Evolutionary conservation across 1,139 yeast genomes (phyloP), one percentile per base, ranked within the genome.

Genomic region (Candida sp.): DNA sequence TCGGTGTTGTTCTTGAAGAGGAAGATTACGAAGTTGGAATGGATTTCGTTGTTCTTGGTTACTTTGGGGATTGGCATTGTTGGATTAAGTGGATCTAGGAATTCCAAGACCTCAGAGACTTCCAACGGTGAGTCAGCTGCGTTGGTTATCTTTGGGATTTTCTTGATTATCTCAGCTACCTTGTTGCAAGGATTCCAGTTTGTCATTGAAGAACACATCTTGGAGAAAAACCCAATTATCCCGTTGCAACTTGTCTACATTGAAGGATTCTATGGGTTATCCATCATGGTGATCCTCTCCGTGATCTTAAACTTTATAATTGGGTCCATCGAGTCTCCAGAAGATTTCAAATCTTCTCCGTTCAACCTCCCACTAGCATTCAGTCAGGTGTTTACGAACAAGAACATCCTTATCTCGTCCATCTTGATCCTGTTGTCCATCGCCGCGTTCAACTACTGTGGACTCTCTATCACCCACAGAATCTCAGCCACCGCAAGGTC

Each of bases 401-500:
- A 62, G 2, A 62, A 58, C 6, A 75, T 90, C 12, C 58, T 86
- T 30, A 53, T 75, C 6, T 74, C 89, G 4, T 86, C 93, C 3
- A 25, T 86, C 1, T 70, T 81, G 34, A 88, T 88, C 55, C 87
- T 90, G 94, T 49, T 85, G 1, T 86, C 90, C 7, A 88, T 90
- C 59, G 84, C 93, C 1, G 63, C 80, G 6, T 90, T 90, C 76
- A 90, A 90, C 66, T 86, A 78, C 63, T 85, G 86, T 58, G 96
- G 96, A 0, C 78, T 89, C 45, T 78, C 90, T 3, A 74, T 90
- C 43, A 90, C 96, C 2, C 78, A 81, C 47, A 69, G 72, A 47
- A 67, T 88, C 48, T 85, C 89, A 48, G 96, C 96, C 34, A 89
- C 96, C 0, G 79, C 94, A 3, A 77, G 96, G 62, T 84, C 92